Conservation (phyloP, 116 monocot species). For the Iris pallida region DNA sequence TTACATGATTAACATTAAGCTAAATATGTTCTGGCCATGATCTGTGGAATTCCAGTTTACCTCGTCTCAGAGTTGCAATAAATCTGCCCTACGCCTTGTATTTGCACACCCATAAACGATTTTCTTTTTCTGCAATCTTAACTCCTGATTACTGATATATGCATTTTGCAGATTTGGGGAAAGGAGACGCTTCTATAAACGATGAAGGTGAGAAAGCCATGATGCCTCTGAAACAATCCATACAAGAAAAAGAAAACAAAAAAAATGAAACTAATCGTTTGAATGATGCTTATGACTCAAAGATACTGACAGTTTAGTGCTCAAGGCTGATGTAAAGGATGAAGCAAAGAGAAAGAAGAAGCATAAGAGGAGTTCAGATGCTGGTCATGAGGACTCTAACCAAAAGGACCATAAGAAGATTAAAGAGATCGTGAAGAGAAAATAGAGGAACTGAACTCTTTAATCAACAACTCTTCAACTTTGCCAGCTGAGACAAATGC, state of each 20-base stretch:
- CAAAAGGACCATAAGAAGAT: neutral
- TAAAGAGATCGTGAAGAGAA: slow-evolving; percentile 14
- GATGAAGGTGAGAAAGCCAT: no score
- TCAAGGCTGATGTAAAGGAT: neutral
- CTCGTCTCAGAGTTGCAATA: no score
- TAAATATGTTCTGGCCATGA: no score
- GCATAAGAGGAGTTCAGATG: slow-evolving; percentile 14
- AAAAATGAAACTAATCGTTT: neutral
- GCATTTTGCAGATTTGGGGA: no score
- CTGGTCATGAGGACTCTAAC: slow-evolving; percentile 6
- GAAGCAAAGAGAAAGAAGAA: slow-evolving; percentile 37
- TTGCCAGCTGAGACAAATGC: slow-evolving; percentile 4
- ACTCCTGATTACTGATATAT: no score
- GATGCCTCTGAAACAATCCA: no score
- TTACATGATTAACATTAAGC: no score
- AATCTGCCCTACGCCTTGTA: no score
- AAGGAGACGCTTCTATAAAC: no score
- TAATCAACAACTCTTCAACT: slow-evolving; percentile 5
- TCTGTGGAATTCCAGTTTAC: no score
- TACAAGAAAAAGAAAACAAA: slow-evolving; percentile 22
- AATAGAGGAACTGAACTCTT: slow-evolving; percentile 23
- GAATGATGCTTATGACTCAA: slow-evolving; percentile 2
- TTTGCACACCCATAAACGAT: no score
- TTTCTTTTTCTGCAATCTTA: no score
- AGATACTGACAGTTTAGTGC: slow-evolving; percentile 7